These are phyloP conservation scores for Venturia aucupariae DNA, from an alignment of 2,329 filamentous ascomycete species.

Conservation along the genomic window DNA sequence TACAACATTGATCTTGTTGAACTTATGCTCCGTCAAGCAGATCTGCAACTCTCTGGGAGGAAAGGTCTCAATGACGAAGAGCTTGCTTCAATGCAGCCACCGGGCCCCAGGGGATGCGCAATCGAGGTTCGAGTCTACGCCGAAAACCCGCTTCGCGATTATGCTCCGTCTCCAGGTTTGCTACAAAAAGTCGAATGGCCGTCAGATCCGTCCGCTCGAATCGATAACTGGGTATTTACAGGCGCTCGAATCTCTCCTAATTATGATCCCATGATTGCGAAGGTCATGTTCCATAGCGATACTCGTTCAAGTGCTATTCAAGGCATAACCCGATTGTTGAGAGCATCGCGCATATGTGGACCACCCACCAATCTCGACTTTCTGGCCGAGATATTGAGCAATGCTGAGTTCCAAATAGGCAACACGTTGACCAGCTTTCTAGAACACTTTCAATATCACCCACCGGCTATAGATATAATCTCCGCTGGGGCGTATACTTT, in stretches of 20 bases:
- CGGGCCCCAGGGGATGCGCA: conserved; percentile 36
- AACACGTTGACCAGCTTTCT: conserved; percentile 50
- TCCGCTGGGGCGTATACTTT: conserved; percentile 48
- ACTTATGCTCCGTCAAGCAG: conserved; percentile 47
- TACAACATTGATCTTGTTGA: conserved; percentile 46
- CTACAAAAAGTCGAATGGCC: conserved; percentile 50
- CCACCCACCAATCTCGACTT: conserved; percentile 51
- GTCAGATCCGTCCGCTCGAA: conserved; percentile 37
- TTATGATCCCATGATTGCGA: conserved; percentile 51
- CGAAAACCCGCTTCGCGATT: conserved; percentile 50
- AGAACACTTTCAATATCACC: conserved; percentile 38
- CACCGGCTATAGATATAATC: conserved; percentile 47
- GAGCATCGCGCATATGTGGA: conserved; percentile 39
- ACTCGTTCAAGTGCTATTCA: conserved; percentile 35
- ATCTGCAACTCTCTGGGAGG: conserved; percentile 38
- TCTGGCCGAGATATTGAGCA: conserved; percentile 40
- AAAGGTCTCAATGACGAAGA: conserved; percentile 34
- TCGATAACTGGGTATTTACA: conserved; percentile 56
- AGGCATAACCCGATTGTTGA: conserved; percentile 35
- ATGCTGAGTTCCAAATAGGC: conserved; percentile 38
- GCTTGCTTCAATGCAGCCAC: conserved; percentile 35
- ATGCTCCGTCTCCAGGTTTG: conserved; percentile 49
- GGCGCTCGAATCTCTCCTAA: conserved; percentile 48
- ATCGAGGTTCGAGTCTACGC: conserved; percentile 49
- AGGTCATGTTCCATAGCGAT: conserved; percentile 46